phyloP scores from a whole-genome alignment of 495 filamentous ascomycete genomes.

The Penicillium parvum region DNA sequence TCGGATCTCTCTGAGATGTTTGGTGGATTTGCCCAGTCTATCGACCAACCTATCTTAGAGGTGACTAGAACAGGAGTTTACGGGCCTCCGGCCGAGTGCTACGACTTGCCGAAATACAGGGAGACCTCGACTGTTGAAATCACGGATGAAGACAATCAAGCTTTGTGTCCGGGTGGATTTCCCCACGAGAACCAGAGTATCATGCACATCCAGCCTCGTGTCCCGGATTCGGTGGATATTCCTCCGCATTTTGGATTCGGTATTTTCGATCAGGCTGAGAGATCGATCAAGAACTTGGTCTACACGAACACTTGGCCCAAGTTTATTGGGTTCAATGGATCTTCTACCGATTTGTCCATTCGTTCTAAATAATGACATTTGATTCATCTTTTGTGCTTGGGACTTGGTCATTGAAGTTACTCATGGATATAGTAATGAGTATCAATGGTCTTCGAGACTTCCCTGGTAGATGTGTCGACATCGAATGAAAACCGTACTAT shows the following conservation, averaged over 20 bases:
- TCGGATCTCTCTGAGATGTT: conserved; percentile 38
- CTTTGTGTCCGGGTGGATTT: conserved; percentile 8
- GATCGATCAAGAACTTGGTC: conserved; percentile 54
- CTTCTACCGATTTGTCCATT: conserved; percentile 8
- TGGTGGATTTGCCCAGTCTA: conserved; percentile 16
- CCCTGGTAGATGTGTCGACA: too few relatives aligned
- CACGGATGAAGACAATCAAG: conserved; percentile 6
- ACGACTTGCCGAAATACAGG: conserved; percentile 5
- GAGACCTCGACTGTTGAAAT: conserved; percentile 1
- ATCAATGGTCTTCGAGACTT: too few relatives aligned
- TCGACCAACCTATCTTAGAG: background rate
- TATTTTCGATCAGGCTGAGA: conserved; percentile 52
- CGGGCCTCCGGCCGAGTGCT: conserved; percentile 4
- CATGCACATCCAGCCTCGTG: conserved; percentile 3
- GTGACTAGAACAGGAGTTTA: too few relatives aligned
- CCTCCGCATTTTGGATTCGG: conserved; percentile 37
- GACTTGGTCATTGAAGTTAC: too few relatives aligned
- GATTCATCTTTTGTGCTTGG: too few relatives aligned
- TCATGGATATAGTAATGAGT: too few relatives aligned
- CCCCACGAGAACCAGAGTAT: conserved; percentile 6
- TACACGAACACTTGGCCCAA: conserved; percentile 59
- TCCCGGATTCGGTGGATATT: conserved; percentile 22
- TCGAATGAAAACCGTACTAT: too few relatives aligned
- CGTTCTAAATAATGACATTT: conserved; percentile 6
- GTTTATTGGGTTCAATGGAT: conserved; percentile 45